Evolutionary conservation across 805 yeast species (phyloP).

Genomic region (Grigorovia jiainica): DNA sequence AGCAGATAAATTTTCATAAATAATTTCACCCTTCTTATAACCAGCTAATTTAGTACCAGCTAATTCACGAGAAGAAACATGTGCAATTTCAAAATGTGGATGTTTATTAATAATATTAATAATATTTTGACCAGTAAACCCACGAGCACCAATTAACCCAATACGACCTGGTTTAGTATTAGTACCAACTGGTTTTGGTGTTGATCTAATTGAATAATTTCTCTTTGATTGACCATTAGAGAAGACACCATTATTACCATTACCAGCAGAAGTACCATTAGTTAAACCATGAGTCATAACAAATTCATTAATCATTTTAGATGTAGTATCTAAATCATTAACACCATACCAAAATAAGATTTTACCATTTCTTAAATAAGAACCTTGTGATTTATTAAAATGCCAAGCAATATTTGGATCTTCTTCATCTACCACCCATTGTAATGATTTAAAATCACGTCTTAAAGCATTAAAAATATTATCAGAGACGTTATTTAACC

Average conservation of each 20-base stretch:
- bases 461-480: slow-evolving; percentile 78
- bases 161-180: slow-evolving; percentile 59
- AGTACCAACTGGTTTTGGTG: slow-evolving; percentile 57
- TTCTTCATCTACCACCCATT: slow-evolving; percentile 86
- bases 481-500: slow-evolving; percentile 97
- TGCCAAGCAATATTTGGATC: slow-evolving; percentile 88
- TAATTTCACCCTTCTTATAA: slow-evolving; percentile 70
- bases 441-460: slow-evolving; percentile 62
- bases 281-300: slow-evolving; percentile 26
- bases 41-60: slow-evolving; percentile 81
- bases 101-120: slow-evolving; percentile 80
- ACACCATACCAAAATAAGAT: slow-evolving; percentile 94
- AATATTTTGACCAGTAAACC: slow-evolving; percentile 91
- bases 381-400: slow-evolving; percentile 88
- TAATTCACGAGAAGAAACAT: slow-evolving; percentile 93
- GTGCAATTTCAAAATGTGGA: slow-evolving; percentile 77
- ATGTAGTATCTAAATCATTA: slow-evolving; percentile 48
- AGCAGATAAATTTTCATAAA: slow-evolving; percentile 75
- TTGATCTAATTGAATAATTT: slow-evolving; percentile 39
- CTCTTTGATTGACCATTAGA: slow-evolving; percentile 40
- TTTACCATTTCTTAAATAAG: slow-evolving; percentile 80
- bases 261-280: slow-evolving; percentile 23
- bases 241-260: slow-evolving; percentile 35
- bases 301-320: slow-evolving; percentile 53
- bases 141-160: slow-evolving; percentile 97